phyloP scores from a whole-genome alignment of 2,329 filamentous ascomycete genomes.

The Daldinia eschscholtzii region DNA sequence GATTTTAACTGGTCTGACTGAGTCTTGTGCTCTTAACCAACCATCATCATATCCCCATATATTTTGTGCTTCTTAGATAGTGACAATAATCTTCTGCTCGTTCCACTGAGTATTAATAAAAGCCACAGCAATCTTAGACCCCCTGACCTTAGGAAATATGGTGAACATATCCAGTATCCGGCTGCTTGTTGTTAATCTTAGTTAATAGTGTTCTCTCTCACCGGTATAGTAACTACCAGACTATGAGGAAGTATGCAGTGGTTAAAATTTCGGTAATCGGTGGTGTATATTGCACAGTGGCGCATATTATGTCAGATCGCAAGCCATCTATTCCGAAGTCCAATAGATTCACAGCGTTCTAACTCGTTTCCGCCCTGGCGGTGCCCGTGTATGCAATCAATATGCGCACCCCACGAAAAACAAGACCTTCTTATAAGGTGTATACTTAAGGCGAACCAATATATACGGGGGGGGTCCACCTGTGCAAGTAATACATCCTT shows the following conservation, averaged over 20 bases:
- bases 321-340: conserved; percentile 36
- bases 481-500: conserved; percentile 19
- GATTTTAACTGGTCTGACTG: conserved; percentile 20
- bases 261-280: conserved; percentile 6
- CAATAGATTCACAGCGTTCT: conserved; percentile 33
- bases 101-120: not conserved
- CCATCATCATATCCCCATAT: conserved; percentile 3
- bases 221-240: not conserved
- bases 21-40: conserved; percentile 14
- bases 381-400: conserved; percentile 36
- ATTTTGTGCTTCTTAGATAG: not conserved
- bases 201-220: not conserved
- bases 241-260: not conserved
- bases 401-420: conserved; percentile 36
- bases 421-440: conserved; percentile 11
- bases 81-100: not conserved
- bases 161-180: not conserved
- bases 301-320: conserved; percentile 44
- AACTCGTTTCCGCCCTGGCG: conserved; percentile 40
- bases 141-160: not conserved
- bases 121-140: conserved; percentile 2
- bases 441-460: conserved; percentile 10
- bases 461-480: conserved; percentile 26
- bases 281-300: conserved; percentile 26
- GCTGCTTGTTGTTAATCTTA: not conserved